These are phyloP conservation scores for Salvia hispanica DNA, from an alignment of 257 asterid genomes.

Conservation along the genomic window DNA sequence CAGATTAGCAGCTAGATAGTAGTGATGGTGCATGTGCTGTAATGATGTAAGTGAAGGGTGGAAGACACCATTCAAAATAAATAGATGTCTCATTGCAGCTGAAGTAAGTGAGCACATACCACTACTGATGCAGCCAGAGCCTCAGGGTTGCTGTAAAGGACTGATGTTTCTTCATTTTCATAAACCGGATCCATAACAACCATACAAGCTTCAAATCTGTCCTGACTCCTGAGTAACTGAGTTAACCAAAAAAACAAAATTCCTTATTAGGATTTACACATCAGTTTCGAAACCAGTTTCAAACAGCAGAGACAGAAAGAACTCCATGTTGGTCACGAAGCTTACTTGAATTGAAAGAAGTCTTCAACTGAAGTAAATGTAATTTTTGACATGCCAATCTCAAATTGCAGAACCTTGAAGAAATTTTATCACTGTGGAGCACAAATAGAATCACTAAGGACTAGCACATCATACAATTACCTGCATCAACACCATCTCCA, in stretches of 20 bases:
- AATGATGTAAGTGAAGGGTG: slow-evolving; percentile 47
- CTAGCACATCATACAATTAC: slow-evolving; percentile 34
- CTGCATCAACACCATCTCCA: slow-evolving; percentile 82
- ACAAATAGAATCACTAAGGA: slow-evolving; percentile 14
- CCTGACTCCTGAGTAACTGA: slow-evolving; percentile 56
- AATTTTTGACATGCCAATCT: slow-evolving; percentile 56
- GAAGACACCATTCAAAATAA: slow-evolving; percentile 18
- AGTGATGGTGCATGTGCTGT: slow-evolving; percentile 33
- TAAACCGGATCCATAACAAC: slow-evolving; percentile 85
- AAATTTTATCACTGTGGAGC: slow-evolving; percentile 23
- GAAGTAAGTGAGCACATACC: slow-evolving; percentile 41
- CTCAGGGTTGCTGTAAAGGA: slow-evolving; percentile 52
- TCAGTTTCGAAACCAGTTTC: not conserved
- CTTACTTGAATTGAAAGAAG: slow-evolving; percentile 73
- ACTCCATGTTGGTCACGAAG: slow-evolving; percentile 18
- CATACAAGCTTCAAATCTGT: slow-evolving; percentile 68
- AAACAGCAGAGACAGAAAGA: slow-evolving; percentile 3
- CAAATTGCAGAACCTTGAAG: slow-evolving; percentile 58
- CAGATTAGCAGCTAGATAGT: not conserved
- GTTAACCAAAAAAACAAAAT: not conserved
- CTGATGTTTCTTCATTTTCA: slow-evolving; percentile 64
- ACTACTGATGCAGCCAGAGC: slow-evolving; percentile 71
- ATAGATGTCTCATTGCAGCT: slow-evolving; percentile 10
- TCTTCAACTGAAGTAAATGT: slow-evolving; percentile 53
- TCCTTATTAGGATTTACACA: not conserved